Percentiles rank a stretch among this genome's conserved stretches.
phyloP scores from a whole-genome alignment of 2,329 filamentous ascomycete genomes.

The Meredithiella fracta region DNA sequence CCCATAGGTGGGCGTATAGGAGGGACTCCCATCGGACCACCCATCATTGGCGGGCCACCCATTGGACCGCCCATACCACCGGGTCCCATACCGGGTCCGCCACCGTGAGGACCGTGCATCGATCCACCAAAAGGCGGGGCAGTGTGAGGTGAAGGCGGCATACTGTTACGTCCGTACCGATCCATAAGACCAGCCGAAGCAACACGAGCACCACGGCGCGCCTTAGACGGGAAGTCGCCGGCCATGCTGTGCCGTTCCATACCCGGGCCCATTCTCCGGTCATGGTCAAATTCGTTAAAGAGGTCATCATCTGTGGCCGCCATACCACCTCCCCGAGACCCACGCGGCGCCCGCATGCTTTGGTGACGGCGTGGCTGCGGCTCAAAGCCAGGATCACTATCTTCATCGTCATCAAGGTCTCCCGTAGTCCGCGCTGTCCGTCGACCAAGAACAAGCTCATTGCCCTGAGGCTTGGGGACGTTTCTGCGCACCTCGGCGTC shows the following conservation, averaged over 20 bases:
- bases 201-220: conserved; percentile 9
- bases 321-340: not conserved
- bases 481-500: conserved; percentile 4
- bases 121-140: conserved; percentile 10
- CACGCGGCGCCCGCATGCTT: not conserved
- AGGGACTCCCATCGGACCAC: not conserved
- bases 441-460: conserved; percentile 10
- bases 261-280: not conserved
- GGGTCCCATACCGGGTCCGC: conserved; percentile 3
- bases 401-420: conserved; percentile 12
- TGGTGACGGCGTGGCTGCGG: not conserved
- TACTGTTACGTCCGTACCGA: conserved; percentile 9
- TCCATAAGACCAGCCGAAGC: conserved; percentile 5
- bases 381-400: conserved; percentile 3
- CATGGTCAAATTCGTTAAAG: conserved; percentile 6
- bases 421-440: not conserved
- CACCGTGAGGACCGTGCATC: conserved; percentile 5
- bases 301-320: conserved; percentile 8
- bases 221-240: conserved; percentile 10
- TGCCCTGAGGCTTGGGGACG: conserved; percentile 3
- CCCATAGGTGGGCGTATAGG: too few species aligned
- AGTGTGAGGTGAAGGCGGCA: conserved; percentile 11
- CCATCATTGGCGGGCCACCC: not conserved
- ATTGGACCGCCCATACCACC: not conserved
- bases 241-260: conserved; percentile 11